These are phyloP conservation scores for Colletotrichum graminicola DNA, from an alignment of 2,329 filamentous ascomycete genomes.

Conservation along the genomic window DNA sequence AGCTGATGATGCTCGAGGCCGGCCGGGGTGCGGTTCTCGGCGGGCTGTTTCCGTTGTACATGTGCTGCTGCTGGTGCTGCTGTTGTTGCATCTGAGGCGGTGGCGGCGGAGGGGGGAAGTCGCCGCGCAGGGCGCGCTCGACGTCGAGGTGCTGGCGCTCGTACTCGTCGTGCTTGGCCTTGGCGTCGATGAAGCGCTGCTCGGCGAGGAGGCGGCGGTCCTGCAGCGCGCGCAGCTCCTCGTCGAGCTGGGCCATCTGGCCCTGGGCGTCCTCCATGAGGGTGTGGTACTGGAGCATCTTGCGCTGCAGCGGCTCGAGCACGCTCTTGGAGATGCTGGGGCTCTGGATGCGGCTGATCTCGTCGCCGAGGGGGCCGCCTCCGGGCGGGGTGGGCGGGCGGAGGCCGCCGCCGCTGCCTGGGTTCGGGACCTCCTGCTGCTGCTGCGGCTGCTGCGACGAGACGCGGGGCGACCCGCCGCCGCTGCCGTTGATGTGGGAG, in stretches of 20 bases:
- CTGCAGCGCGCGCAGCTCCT: conserved; percentile 56
- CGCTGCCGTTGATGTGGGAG: conserved; percentile 28
- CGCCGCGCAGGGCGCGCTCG: conserved; percentile 56
- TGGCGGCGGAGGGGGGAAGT: conserved; percentile 44
- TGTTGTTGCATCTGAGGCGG: conserved; percentile 9
- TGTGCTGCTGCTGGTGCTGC: conserved; percentile 36
- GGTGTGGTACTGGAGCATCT: conserved; percentile 58
- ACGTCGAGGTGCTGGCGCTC: conserved; percentile 57
- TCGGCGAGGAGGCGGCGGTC: conserved; percentile 57
- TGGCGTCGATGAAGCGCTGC: conserved; percentile 57
- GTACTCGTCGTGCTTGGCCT: conserved; percentile 60
- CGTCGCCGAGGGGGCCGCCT: conserved; percentile 43
- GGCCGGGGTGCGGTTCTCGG: conserved; percentile 28
- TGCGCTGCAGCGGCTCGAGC: conserved; percentile 59
- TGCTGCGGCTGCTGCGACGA: conserved; percentile 9
- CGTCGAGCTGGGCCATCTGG: conserved; percentile 58
- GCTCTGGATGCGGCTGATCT: conserved; percentile 58
- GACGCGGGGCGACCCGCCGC: conserved; percentile 19
- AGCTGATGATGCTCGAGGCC: conserved; percentile 40
- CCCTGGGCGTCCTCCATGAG: conserved; percentile 57
- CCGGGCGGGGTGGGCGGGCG: conserved; percentile 23
- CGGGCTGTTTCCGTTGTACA: conserved; percentile 30
- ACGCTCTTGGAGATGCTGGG: conserved; percentile 58
- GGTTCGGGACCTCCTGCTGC: conserved; percentile 7
- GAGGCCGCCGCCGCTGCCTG: conserved; percentile 11